phyloP scores from a whole-genome alignment of 306 rosid genomes.

The Inga leiocalycina region DNA sequence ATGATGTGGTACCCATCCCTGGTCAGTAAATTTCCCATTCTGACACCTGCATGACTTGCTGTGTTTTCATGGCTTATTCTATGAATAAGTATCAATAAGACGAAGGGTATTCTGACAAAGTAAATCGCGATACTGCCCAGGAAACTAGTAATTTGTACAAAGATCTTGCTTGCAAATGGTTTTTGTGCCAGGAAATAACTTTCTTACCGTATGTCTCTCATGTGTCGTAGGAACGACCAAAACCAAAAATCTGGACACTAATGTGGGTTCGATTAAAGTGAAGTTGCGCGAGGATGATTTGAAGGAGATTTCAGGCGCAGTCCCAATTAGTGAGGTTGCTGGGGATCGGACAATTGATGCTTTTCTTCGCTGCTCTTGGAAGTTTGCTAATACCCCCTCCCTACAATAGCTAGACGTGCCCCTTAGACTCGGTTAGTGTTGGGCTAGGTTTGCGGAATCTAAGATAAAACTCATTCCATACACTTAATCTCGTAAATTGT shows the following conservation, averaged over 20 bases:
- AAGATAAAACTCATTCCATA: no score
- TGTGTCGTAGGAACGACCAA: constrained; percentile 62
- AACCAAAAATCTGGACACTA: constrained; percentile 57
- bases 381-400: constrained; percentile 55
- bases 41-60: background rate
- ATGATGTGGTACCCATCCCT: constrained; percentile 72
- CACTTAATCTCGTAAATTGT: no score
- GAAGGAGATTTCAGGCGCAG: constrained; percentile 51
- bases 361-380: constrained; percentile 57
- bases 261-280: constrained; percentile 52
- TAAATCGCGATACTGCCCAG: background rate
- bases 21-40: constrained; percentile 44
- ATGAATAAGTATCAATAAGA: background rate
- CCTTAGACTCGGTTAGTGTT: no score
- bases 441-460: no score
- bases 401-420: no score
- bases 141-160: background rate
- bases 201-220: background rate
- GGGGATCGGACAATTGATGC: constrained; percentile 45
- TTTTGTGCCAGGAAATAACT: background rate
- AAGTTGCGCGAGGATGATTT: constrained; percentile 50
- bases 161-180: background rate
- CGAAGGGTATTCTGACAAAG: constrained; percentile 7
- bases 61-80: background rate
- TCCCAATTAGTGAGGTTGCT: constrained; percentile 44